Evolutionary conservation across 805 yeast species (phyloP).

Genomic region (Limtongozyma cylindracea): DNA sequence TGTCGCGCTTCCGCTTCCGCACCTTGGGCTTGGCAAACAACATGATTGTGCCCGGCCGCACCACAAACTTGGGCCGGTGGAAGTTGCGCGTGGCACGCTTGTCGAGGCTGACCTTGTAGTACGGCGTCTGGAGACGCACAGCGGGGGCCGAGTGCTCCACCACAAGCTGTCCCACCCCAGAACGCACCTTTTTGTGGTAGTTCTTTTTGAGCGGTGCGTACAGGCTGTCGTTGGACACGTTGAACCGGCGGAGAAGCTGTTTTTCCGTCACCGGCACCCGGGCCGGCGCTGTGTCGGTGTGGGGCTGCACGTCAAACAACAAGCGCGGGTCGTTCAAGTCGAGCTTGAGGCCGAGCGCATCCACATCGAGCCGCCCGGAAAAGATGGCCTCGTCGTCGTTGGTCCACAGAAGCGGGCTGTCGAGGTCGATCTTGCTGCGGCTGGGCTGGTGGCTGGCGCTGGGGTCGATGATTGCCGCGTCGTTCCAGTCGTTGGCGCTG

Average conservation of each 20-base stretch:
- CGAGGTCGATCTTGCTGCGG: conserved; percentile 10
- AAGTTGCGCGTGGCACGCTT: conserved; percentile 46
- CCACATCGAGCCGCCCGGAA: conserved; percentile 32
- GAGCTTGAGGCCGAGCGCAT: conserved; percentile 18
- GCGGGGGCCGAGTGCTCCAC: conserved; percentile 91
- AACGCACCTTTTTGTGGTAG: conserved; percentile 76
- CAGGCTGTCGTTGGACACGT: conserved; percentile 70
- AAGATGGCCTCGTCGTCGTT: conserved; percentile 52
- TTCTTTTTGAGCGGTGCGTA: conserved; percentile 67
- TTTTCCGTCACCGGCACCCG: conserved; percentile 27
- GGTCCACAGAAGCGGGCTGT: no score
- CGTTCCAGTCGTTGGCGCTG: conserved; percentile 1
- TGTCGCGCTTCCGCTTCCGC: conserved; percentile 75
- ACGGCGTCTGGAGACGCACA: conserved; percentile 65
- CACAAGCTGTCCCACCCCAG: conserved; percentile 72
- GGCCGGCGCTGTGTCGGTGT: conserved; percentile 8
- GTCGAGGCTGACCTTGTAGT: conserved; percentile 53
- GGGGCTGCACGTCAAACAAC: conserved; percentile 38
- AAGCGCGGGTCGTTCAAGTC: conserved; percentile 79
- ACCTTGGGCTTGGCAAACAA: conserved; percentile 49
- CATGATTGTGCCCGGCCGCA: conserved; percentile 57
- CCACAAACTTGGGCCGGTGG: conserved; percentile 56
- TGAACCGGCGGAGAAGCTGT: conserved; percentile 32
- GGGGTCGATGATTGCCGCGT: not conserved
- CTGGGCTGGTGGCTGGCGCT: conserved; percentile 1